A percentile compares a stretch with the other conserved stretches of the same genome.
Conservation (phyloP, 139 green algal genomes). For the Chlamydomonas urium region DNA sequence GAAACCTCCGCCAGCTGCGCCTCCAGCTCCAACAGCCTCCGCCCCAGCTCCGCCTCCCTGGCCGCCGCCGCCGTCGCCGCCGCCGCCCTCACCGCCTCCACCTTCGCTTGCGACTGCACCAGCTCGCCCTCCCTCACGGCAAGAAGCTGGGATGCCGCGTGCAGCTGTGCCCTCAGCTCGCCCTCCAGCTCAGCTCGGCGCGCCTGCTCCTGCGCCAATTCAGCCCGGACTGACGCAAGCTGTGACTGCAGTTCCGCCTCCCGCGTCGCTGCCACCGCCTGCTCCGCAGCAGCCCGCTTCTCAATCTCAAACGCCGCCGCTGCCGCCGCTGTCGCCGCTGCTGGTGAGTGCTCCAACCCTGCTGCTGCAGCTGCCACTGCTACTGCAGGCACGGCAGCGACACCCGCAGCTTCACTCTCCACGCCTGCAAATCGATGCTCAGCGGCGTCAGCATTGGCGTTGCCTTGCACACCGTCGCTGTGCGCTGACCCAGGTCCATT, state of each 20-base stretch:
- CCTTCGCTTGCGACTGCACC: background rate
- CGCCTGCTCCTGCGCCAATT: background rate
- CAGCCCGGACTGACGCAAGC: background rate
- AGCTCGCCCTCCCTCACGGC: background rate
- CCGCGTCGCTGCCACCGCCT: background rate
- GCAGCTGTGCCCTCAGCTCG: slow-evolving; percentile 7
- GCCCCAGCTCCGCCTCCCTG: slow-evolving; percentile 5
- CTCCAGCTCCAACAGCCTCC: background rate
- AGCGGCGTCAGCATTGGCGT: no score
- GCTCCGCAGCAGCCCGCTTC: slow-evolving; percentile 1
- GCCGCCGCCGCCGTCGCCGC: background rate
- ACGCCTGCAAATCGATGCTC: no score
- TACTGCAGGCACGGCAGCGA: no score
- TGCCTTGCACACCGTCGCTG: no score
- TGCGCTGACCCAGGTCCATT: no score
- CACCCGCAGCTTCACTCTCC: no score
- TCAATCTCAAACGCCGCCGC: slow-evolving; percentile 6
- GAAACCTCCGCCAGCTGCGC: background rate
- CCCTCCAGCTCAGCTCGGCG: background rate
- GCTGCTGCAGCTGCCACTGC: no score
- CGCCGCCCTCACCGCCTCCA: slow-evolving; percentile 1
- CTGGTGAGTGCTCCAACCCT: no score
- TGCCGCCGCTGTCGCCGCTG: no score
- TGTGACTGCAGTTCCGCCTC: background rate
- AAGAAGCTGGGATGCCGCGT: background rate